Percentiles rank a stretch among this genome's conserved stretches.
Evolutionary conservation across 2,329 filamentous ascomycete species (phyloP).

Genomic region (Microdochium nivale): DNA sequence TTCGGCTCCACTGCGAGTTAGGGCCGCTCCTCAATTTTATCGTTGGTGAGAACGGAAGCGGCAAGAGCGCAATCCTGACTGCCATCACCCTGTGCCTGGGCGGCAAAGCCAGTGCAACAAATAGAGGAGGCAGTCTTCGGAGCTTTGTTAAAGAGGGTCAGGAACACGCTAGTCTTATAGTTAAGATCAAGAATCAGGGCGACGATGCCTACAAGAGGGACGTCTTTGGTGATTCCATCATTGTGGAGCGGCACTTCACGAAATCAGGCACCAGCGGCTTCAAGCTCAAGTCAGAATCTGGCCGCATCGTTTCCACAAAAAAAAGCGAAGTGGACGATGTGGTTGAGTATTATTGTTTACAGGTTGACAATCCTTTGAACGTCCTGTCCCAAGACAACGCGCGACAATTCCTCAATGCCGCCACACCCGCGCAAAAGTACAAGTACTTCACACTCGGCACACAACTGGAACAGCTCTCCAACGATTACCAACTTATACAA

Average conservation of each 20-base stretch:
- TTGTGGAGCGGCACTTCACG: slow-evolving; percentile 84
- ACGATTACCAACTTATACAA: slow-evolving; percentile 79
- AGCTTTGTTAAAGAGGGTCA: slow-evolving; percentile 84
- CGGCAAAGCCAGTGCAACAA: slow-evolving; percentile 86
- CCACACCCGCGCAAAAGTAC: slow-evolving; percentile 79
- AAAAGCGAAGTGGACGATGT: slow-evolving; percentile 87
- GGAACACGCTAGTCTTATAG: slow-evolving; percentile 66
- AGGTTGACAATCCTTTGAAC: slow-evolving; percentile 95
- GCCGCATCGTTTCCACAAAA: slow-evolving; percentile 68
- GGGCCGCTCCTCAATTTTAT: slow-evolving; percentile 97
- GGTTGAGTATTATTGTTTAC: slow-evolving; percentile 83
- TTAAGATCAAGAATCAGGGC: slow-evolving; percentile 87
- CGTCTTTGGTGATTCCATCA: slow-evolving; percentile 75
- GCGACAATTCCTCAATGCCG: slow-evolving; percentile 82
- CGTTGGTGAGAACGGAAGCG: slow-evolving; percentile 93
- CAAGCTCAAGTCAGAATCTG: slow-evolving; percentile 70
- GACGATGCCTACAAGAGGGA: slow-evolving; percentile 76
- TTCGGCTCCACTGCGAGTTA: slow-evolving; percentile 70
- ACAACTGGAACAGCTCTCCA: slow-evolving; percentile 83
- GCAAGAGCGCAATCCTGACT: slow-evolving; percentile 92
- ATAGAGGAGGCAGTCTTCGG: slow-evolving; percentile 83
- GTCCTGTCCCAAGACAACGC: slow-evolving; percentile 94
- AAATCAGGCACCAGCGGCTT: slow-evolving; percentile 69
- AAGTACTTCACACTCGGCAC: slow-evolving; percentile 94
- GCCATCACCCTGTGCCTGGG: slow-evolving; percentile 92